Conservation (phyloP, 2,329 filamentous ascomycete genomes). For the Colletotrichum abscissum region DNA sequence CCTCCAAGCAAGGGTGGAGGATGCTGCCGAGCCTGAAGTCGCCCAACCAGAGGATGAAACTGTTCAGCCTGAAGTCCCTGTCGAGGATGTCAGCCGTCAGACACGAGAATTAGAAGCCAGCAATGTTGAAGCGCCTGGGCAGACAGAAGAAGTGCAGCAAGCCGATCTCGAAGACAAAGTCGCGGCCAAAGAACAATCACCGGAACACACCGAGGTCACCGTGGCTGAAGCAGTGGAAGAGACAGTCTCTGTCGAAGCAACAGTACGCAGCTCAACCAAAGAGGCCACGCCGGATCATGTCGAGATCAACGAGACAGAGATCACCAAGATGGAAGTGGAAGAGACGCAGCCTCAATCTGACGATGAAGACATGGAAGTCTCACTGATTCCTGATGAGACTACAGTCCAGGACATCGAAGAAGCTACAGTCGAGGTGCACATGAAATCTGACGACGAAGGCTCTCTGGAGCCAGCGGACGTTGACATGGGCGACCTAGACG, state of each 20-base stretch:
- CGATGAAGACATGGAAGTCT: background rate
- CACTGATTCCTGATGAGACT: background rate
- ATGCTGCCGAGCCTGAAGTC: background rate
- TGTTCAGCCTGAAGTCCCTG: background rate
- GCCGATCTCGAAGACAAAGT: background rate
- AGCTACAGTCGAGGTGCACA: slow-evolving; percentile 9
- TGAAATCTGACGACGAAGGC: slow-evolving; percentile 5
- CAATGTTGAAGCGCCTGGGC: background rate
- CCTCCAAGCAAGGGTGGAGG: background rate
- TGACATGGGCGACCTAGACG: slow-evolving; percentile 28
- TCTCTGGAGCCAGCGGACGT: slow-evolving; percentile 20
- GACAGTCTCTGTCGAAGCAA: background rate
- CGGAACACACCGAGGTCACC: background rate
- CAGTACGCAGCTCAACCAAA: background rate
- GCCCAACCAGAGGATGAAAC: background rate
- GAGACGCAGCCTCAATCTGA: background rate
- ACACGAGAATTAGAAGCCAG: background rate
- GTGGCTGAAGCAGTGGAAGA: background rate
- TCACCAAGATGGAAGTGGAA: background rate
- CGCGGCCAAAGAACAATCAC: background rate
- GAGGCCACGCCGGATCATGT: background rate
- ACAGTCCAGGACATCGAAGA: slow-evolving; percentile 6
- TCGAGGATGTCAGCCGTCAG: background rate
- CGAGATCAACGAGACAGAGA: background rate
- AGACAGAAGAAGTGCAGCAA: background rate